Evolutionary conservation across 78 protist species (phyloP).

Genomic region (Dictyostelium intermedium): DNA sequence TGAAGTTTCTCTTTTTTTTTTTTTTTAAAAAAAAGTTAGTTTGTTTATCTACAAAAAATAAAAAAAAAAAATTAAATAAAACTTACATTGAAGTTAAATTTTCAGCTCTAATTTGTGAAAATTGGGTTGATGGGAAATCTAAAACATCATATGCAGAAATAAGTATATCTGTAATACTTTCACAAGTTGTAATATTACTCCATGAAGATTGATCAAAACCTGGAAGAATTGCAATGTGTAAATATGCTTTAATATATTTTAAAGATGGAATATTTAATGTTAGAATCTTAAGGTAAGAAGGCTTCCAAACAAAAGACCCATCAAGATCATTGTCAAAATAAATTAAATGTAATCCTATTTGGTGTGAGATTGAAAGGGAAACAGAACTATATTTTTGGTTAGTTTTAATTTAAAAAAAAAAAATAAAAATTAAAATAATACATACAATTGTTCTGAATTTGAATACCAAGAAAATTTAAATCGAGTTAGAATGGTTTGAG

Average conservation of each 20-base stretch:
- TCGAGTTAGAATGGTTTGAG: not conserved
- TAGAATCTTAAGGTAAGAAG: not conserved
- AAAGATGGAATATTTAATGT: not conserved
- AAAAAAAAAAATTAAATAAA: not conserved
- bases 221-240: not conserved
- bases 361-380: too few relatives aligned
- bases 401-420: too few relatives aligned
- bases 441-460: not conserved
- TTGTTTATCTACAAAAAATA: too few relatives aligned
- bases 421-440: too few relatives aligned
- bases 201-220: not conserved
- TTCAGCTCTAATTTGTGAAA: not conserved
- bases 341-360: not conserved
- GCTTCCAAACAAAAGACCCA: not conserved
- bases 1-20: not conserved
- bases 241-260: not conserved
- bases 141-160: not conserved
- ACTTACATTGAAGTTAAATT: not conserved
- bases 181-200: not conserved
- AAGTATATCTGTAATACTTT: not conserved
- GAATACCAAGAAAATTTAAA: not conserved
- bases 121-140: not conserved
- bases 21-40: too few relatives aligned
- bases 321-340: not conserved
- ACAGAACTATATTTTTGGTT: too few relatives aligned